Evolutionary conservation across 2,329 filamentous ascomycete genomes (phyloP).

Genomic region (Aureobasidium vineae): DNA sequence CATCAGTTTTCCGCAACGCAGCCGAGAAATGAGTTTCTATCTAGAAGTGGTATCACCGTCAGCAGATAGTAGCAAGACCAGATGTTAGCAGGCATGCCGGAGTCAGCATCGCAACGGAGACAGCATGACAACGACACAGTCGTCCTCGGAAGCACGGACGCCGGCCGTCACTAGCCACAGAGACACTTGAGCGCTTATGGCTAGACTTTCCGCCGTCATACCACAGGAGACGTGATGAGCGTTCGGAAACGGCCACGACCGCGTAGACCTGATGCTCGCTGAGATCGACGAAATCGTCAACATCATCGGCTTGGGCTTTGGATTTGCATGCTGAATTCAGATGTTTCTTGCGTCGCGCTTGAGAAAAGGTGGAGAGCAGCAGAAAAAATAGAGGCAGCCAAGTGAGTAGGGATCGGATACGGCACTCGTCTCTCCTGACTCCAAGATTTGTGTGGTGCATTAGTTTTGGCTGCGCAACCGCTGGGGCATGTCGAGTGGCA

Average conservation of each 20-base stretch:
- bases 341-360: not conserved
- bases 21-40: not conserved
- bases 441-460: slow-evolving; percentile 19
- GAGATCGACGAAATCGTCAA: slow-evolving; percentile 20
- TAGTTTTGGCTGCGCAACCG: slow-evolving; percentile 20
- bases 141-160: slow-evolving; percentile 1
- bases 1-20: not conserved
- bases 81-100: slow-evolving; percentile 15
- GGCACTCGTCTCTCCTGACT: slow-evolving; percentile 18
- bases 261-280: slow-evolving; percentile 7
- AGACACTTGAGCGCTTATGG: slow-evolving; percentile 4
- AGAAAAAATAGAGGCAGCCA: not conserved
- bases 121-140: slow-evolving; percentile 23
- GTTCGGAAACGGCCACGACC: slow-evolving; percentile 23
- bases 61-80: slow-evolving; percentile 19
- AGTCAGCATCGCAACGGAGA: slow-evolving; percentile 23
- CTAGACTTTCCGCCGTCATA: slow-evolving; percentile 11
- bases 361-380: not conserved
- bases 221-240: slow-evolving; percentile 20
- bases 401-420: not conserved
- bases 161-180: slow-evolving; percentile 22
- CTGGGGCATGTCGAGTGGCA: slow-evolving; percentile 6
- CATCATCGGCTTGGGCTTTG: slow-evolving; percentile 12
- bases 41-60: slow-evolving; percentile 16
- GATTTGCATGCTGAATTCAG: slow-evolving; percentile 9